Conservation (phyloP, 2,329 filamentous ascomycete species). For the Claviceps humidiphila region DNA sequence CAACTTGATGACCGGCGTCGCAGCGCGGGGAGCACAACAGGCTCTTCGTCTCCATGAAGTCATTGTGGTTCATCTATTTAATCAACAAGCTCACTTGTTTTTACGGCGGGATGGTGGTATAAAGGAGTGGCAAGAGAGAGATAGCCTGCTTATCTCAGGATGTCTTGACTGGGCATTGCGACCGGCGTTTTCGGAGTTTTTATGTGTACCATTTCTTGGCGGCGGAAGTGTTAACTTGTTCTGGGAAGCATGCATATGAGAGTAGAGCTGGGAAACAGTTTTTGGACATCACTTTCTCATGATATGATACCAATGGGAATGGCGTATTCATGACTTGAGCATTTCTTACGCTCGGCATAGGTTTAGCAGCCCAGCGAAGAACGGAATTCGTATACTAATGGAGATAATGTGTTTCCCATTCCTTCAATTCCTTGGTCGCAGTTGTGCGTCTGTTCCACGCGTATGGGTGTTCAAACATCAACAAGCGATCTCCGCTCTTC, state of each 20-base stretch:
- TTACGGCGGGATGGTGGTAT: background rate
- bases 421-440: background rate
- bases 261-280: conserved; percentile 4
- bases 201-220: background rate
- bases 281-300: conserved; percentile 10
- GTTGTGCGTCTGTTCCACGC: background rate
- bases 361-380: background rate
- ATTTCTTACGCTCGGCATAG: conserved; percentile 1
- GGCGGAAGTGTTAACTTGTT: background rate
- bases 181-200: conserved; percentile 6
- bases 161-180: background rate
- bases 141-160: background rate
- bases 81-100: background rate
- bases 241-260: conserved; percentile 4
- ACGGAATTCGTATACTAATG: background rate
- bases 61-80: conserved; percentile 1
- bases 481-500: too few relatives aligned
- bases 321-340: conserved; percentile 13
- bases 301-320: conserved; percentile 24
- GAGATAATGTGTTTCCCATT: background rate
- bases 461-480: too few relatives aligned
- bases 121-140: background rate
- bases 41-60: conserved; percentile 21
- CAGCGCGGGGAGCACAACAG: conserved; percentile 22
- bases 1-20: conserved; percentile 17